Base-by-base conservation (phyloP, 2,329 filamentous ascomycete genomes). In the Rhynchosporium graminicola region DNA sequence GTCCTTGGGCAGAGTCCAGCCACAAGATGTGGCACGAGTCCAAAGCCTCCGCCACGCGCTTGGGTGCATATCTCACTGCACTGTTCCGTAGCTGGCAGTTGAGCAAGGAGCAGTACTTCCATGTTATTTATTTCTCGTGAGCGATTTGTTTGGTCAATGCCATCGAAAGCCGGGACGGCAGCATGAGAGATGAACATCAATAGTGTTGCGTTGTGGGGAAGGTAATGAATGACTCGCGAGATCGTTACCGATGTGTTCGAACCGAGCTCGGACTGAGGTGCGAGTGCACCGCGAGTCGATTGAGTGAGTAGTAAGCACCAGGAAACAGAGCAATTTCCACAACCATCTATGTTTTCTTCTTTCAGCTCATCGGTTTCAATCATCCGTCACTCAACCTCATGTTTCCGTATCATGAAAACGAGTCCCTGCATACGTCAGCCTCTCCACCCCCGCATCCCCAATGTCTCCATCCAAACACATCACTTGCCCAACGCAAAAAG, bases 101-200 rank as follows among this genome's bases (percentile, higher is more conserved):
- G 50, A 50, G 10, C 43, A 33, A 28, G 28, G 54, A 40, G 28
- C 28, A 26, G 50, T 26, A 31, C 28, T 20, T 20, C 20, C 20
- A 20, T 20, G 59, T 13, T 20, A 12, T 15, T 31, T 51, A 57
- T 62, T 60, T 58, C 64, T 60, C 62, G 60, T 43, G 9, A 42
- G n/a, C 15, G 15, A 36, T 58, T 55, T 47, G 52, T 52, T 63
- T 65, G 64, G 64, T 59, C 59, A 65, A 60, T 64, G 31, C 13
- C 28, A 40, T 45, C 20, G 9, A 10, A 10, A 36, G 33, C 6
- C 33, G 5, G 33, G 33, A 10, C 9, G 33, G 9, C 54, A 42
- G 57, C 55, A 54, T 57, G 36, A 47, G 28, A 9, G 45, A 42
- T 51, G 57, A 33, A 55, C 64, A 47, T 51, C 47, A 51, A 62